A percentile compares a stretch with the other conserved stretches of the same genome.
phyloP scores from a whole-genome alignment of 192 early-diverging fungal species.

The Gigaspora rosea region DNA sequence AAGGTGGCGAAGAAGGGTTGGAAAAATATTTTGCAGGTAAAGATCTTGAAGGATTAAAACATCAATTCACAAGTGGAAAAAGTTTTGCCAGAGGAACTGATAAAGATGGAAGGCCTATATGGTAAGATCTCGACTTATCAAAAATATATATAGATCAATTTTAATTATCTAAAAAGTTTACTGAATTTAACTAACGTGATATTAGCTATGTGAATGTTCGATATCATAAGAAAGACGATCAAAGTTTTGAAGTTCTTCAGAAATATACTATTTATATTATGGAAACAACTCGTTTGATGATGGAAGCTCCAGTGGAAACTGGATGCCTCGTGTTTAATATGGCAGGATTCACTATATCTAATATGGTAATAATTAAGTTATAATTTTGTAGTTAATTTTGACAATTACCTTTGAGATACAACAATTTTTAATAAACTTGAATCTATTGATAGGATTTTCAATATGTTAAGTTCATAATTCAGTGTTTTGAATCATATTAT shows the following conservation, averaged over 20 bases:
- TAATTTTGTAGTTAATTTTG: too few species aligned
- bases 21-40: constrained; percentile 17
- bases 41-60: constrained; percentile 28
- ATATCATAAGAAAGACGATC: constrained; percentile 56
- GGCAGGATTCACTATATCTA: constrained; percentile 44
- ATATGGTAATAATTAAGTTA: constrained; percentile 38
- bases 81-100: constrained; percentile 53
- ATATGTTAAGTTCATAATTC: constrained; percentile 71
- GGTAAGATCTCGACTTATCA: constrained; percentile 41
- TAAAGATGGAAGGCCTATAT: constrained; percentile 50
- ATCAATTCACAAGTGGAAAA: constrained; percentile 53
- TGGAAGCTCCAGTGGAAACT: constrained; percentile 67
- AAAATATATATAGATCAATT: background rate
- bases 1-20: constrained; percentile 19
- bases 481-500: constrained; percentile 86
- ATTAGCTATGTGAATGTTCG: constrained; percentile 54
- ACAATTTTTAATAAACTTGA: too few species aligned
- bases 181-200: background rate
- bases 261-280: constrained; percentile 71
- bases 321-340: constrained; percentile 49
- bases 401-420: too few species aligned
- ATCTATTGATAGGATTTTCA: constrained; percentile 38
- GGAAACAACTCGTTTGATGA: constrained; percentile 71
- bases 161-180: background rate
- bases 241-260: constrained; percentile 65